These are phyloP conservation scores for Cystoderma amianthinum DNA, from an alignment of 768 basidiomycete genomes.

Conservation along the genomic window DNA sequence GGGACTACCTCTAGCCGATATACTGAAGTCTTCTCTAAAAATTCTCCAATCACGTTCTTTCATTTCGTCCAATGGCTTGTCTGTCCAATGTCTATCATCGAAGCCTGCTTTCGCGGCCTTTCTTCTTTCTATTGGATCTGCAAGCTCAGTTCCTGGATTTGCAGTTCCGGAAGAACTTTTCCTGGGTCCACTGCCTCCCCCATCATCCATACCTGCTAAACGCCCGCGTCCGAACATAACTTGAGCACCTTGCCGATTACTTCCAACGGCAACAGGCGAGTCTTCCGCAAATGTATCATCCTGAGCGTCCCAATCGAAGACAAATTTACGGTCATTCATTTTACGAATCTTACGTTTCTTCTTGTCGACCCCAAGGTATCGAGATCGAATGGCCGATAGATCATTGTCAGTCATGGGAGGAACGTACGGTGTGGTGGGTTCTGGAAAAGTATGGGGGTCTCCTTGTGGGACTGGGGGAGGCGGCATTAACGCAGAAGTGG, in stretches of 20 bases:
- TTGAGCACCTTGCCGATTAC: constrained; percentile 73
- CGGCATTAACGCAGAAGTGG: constrained; percentile 40
- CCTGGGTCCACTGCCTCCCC: constrained; percentile 38
- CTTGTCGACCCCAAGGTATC: constrained; percentile 91
- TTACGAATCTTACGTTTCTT: constrained; percentile 94
- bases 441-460: constrained; percentile 27
- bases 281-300: constrained; percentile 89
- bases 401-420: constrained; percentile 79
- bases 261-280: constrained; percentile 64
- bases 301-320: constrained; percentile 98
- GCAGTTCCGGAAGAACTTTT: constrained; percentile 20
- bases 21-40: constrained; percentile 97
- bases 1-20: constrained; percentile 75
- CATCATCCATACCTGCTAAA: constrained; percentile 84
- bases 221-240: constrained; percentile 86
- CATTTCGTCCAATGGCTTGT: constrained; percentile 89
- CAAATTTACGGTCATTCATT: constrained; percentile 94
- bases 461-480: constrained; percentile 37
- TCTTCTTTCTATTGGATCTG: constrained; percentile 77
- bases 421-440: constrained; percentile 30
- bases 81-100: constrained; percentile 97
- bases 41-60: constrained; percentile 99
- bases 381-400: constrained; percentile 76
- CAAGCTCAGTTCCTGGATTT: constrained; percentile 44
- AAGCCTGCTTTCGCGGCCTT: constrained; percentile 74